These are phyloP conservation scores for Brassica nigra DNA, from an alignment of 345 rosid species.

Conservation along the genomic window DNA sequence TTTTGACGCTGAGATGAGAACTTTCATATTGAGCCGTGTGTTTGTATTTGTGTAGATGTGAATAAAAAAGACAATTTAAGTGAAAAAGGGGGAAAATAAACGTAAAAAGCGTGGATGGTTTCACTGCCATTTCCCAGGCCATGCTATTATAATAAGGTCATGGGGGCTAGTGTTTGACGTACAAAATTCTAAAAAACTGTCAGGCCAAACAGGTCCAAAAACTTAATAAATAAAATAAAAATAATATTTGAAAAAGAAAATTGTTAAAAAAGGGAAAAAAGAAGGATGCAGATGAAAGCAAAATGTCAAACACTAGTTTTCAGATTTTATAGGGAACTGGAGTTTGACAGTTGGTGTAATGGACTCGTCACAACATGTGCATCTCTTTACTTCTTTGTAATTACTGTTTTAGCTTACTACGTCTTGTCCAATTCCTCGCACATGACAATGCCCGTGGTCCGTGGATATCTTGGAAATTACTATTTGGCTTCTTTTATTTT, in stretches of 20 bases:
- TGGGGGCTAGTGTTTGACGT: slow-evolving; percentile 28
- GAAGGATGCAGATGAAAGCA: slow-evolving; percentile 50
- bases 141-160: slow-evolving; percentile 37
- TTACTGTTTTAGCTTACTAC: slow-evolving; percentile 33
- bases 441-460: slow-evolving; percentile 24
- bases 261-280: slow-evolving; percentile 19
- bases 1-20: slow-evolving; percentile 30
- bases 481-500: neutral
- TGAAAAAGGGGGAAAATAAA: neutral
- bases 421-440: slow-evolving; percentile 41
- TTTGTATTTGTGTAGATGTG: neutral
- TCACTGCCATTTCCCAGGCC: slow-evolving; percentile 20
- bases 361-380: slow-evolving; percentile 40
- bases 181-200: slow-evolving; percentile 38
- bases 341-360: slow-evolving; percentile 46
- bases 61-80: neutral
- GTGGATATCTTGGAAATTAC: neutral
- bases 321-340: slow-evolving; percentile 58
- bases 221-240: neutral
- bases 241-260: neutral
- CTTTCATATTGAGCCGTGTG: slow-evolving; percentile 39
- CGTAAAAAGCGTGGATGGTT: slow-evolving; percentile 40
- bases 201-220: slow-evolving; percentile 40
- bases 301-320: slow-evolving; percentile 81
- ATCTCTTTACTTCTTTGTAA: slow-evolving; percentile 27